Base-by-base conservation (phyloP, 2,329 filamentous ascomycete genomes). In the Cadophora sp. region DNA sequence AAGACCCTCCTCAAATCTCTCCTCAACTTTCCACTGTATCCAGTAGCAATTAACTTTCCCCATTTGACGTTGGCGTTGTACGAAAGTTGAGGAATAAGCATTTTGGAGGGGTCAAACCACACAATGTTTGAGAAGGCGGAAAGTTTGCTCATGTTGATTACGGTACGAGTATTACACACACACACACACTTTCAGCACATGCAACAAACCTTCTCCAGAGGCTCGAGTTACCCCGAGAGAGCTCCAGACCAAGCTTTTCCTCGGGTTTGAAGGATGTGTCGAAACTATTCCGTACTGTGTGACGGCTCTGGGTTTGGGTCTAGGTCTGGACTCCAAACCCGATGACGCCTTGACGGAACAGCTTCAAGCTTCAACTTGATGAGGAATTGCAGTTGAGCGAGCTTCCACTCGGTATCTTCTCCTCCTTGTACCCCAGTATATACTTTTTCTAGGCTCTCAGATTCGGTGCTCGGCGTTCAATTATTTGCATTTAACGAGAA, bases 61-160 rank as follows among this genome's bases (percentile, higher is more conserved):
- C 36, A 39, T 39, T 39, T 11, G 36, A 13, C 36, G 36, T 39
- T 27, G 50, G 7, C 14, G 14, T 24, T 33, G 16, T 39, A 22
- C 18, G 33, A 13, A 6, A 41, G 11, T 22, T 56, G 27, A 20
- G 20, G 9, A 18, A 36, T 16, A 58, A 18, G 36, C 20, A 24
- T 22, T 41, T 56, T 13, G 11, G n/a, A 30, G 27, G 36, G 8
- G 11, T 27, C 36, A 18, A 41, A 22, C 9, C n/a, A 8, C 45
- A 4, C 45, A 18, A 18, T 27, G 33, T 41, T 27, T 43, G 20
- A 43, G 55, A n/a, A 14, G 24, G 36, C 11, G 11, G 20, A 41
- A 58, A 43, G 55, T 58, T 43, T 58, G 55, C 36, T 43, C 36
- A 58, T 43, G 18, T 43, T 58, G 20, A 5, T 39, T 45, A 4